Percentiles rank a stretch among this genome's conserved stretches.
Evolutionary conservation across 2,329 filamentous ascomycete species (phyloP).

Genomic region (Epichloe amarillans): DNA sequence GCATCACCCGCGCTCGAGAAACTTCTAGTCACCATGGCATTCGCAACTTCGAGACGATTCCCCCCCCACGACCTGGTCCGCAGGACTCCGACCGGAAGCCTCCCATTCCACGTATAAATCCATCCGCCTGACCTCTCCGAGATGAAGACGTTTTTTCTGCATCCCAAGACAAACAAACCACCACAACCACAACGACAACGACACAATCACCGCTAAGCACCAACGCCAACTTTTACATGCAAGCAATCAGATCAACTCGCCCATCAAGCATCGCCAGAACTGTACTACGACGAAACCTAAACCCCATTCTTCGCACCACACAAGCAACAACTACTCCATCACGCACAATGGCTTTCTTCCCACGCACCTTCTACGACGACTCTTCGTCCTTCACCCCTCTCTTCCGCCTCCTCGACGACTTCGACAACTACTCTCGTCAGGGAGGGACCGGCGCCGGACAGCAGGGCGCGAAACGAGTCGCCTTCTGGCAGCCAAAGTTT

Average conservation of each 20-base stretch:
- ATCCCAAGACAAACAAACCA: not conserved
- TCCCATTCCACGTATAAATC: slow-evolving; percentile 2
- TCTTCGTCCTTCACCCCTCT: slow-evolving; percentile 36
- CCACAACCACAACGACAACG: not conserved
- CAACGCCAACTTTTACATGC: slow-evolving; percentile 8
- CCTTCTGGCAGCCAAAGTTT: slow-evolving; percentile 54
- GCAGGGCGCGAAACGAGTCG: slow-evolving; percentile 13
- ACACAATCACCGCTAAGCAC: too few species aligned
- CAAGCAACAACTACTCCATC: slow-evolving; percentile 8
- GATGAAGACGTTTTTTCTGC: too few species aligned
- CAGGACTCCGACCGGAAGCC: not conserved
- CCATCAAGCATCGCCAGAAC: slow-evolving; percentile 12
- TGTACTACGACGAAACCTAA: slow-evolving; percentile 14
- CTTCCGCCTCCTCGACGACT: slow-evolving; percentile 46
- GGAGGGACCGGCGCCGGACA: slow-evolving; percentile 3
- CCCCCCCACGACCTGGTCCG: not conserved
- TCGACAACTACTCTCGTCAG: slow-evolving; percentile 35
- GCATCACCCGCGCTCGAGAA: not conserved
- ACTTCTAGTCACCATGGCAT: not conserved
- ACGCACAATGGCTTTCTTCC: slow-evolving; percentile 47
- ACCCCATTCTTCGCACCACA: slow-evolving; percentile 8
- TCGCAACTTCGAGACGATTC: not conserved
- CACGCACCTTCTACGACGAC: slow-evolving; percentile 37
- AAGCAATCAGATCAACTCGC: slow-evolving; percentile 13
- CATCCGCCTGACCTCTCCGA: not conserved